A percentile compares a stretch with the other conserved stretches of the same genome.
Conservation (phyloP, 2,329 filamentous ascomycete genomes). For the Capronia americana region DNA sequence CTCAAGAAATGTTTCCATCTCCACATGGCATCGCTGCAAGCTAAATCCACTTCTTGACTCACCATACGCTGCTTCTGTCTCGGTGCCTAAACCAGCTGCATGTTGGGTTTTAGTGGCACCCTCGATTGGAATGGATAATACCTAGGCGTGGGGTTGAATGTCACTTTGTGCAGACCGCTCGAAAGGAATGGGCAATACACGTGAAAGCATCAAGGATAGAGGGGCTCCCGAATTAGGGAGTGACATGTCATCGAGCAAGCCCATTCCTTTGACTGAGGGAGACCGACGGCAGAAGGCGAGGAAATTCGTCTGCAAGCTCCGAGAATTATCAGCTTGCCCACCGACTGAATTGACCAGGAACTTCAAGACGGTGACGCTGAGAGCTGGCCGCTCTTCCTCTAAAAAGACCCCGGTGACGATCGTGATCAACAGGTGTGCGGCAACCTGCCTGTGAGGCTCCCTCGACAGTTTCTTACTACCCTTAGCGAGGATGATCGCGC, state of each 20-base stretch:
- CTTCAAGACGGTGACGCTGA: not conserved
- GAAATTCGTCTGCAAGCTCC: no score
- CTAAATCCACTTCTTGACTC: not conserved
- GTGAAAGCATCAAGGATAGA: not conserved
- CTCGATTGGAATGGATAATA: not conserved
- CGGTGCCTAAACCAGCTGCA: constrained; percentile 13
- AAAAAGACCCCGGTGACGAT: not conserved
- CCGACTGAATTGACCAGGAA: not conserved
- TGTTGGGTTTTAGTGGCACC: not conserved
- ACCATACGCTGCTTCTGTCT: not conserved
- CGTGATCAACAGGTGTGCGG: not conserved
- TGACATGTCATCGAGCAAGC: not conserved
- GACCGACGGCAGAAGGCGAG: no score
- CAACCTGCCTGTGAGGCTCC: not conserved
- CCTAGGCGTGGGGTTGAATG: not conserved
- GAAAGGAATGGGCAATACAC: not conserved
- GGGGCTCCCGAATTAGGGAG: not conserved
- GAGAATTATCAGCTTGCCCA: not conserved
- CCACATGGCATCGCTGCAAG: not conserved
- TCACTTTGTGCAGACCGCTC: not conserved
- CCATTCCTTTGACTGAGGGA: not conserved
- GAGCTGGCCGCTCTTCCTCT: not conserved
- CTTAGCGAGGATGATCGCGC: not conserved
- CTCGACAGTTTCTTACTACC: not conserved
- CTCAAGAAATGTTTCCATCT: constrained; percentile 5